Percentiles rank a stretch among this genome's conserved stretches.
Evolutionary conservation across 208 protist genomes (phyloP).

Genomic region (Crithidia fasciculata): DNA sequence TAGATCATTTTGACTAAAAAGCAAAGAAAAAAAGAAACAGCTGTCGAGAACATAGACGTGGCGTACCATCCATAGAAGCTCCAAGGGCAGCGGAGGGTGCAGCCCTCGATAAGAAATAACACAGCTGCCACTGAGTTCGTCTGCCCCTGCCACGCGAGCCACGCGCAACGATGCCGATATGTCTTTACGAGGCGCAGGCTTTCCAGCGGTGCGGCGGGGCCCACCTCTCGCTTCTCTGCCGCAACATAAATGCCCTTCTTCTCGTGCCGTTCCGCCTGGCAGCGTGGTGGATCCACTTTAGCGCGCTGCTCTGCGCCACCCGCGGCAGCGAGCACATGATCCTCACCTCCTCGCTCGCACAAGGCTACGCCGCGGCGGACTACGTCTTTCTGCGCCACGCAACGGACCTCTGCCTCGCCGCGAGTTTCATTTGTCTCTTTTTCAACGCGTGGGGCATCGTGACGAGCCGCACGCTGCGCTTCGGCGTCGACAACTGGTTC

Average conservation of each 20-base stretch:
- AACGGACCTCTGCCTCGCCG: constrained; percentile 50
- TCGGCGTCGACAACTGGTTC: constrained; percentile 58
- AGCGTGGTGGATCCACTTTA: constrained; percentile 61
- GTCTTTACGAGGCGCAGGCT: constrained; percentile 8
- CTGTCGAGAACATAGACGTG: too few relatives aligned
- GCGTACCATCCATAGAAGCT: too few relatives aligned
- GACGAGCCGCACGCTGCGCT: constrained; percentile 70
- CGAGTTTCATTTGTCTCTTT: constrained; percentile 56
- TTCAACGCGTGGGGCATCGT: constrained; percentile 59
- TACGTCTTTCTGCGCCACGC: constrained; percentile 47
- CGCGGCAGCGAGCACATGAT: constrained; percentile 66
- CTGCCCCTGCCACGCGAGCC: too few relatives aligned
- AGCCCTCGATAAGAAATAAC: too few relatives aligned
- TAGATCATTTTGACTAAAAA: too few relatives aligned
- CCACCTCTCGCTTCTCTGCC: constrained; percentile 25
- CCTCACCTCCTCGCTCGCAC: constrained; percentile 31
- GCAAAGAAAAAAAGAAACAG: too few relatives aligned
- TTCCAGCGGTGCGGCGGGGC: constrained; percentile 23
- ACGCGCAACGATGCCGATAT: constrained; percentile 25
- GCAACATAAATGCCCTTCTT: constrained; percentile 50
- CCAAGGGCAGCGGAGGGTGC: too few relatives aligned
- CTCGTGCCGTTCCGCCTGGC: constrained; percentile 65
- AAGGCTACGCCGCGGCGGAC: constrained; percentile 39
- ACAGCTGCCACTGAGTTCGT: too few relatives aligned
- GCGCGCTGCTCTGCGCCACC: constrained; percentile 55